Percentiles rank a stretch among this genome's conserved stretches.
These are phyloP conservation scores for Amanita jacksonii DNA, from an alignment of 768 basidiomycete species.

Conservation along the genomic window DNA sequence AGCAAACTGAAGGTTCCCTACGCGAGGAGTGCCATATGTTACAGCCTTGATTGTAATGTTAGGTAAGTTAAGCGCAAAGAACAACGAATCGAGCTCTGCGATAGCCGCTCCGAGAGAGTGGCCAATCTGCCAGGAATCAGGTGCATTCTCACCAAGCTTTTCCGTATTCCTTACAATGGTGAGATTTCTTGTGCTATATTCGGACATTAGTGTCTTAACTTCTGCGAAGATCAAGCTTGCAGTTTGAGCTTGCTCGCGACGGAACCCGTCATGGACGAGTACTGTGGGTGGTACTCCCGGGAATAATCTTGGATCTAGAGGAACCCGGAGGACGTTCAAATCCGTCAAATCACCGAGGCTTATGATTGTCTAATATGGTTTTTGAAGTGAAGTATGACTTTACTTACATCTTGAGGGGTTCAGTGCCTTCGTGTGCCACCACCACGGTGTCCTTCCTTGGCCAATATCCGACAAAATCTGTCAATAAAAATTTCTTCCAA, in stretches of 20 bases:
- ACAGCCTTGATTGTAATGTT: conserved; percentile 29
- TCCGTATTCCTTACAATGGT: conserved; percentile 24
- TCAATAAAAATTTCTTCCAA: conserved; percentile 31
- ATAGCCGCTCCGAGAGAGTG: conserved; percentile 48
- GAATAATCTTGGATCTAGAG: conserved; percentile 38
- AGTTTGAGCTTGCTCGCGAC: conserved; percentile 37
- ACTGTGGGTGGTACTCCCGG: conserved; percentile 39
- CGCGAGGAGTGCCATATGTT: conserved; percentile 42
- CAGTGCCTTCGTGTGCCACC: conserved; percentile 53
- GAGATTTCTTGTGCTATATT: conserved; percentile 28
- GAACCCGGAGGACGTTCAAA: conserved; percentile 26
- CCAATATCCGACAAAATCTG: too few species aligned
- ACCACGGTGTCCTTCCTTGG: conserved; percentile 39
- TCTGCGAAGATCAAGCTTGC: conserved; percentile 35
- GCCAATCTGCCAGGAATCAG: conserved; percentile 23
- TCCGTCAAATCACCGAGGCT: conserved; percentile 45
- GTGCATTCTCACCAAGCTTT: conserved; percentile 6
- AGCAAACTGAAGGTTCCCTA: conserved; percentile 42
- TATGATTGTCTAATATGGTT: conserved; percentile 1
- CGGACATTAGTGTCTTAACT: conserved; percentile 29
- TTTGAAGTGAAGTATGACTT: background rate
- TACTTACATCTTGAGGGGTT: conserved; percentile 42
- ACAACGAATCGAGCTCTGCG: conserved; percentile 40
- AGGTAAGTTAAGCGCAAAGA: conserved; percentile 37
- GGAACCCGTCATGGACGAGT: conserved; percentile 45